Evolutionary conservation across 1,139 yeast genomes (phyloP), one percentile per base, ranked within the genome.

Genomic region (Taphrina sp.): DNA sequence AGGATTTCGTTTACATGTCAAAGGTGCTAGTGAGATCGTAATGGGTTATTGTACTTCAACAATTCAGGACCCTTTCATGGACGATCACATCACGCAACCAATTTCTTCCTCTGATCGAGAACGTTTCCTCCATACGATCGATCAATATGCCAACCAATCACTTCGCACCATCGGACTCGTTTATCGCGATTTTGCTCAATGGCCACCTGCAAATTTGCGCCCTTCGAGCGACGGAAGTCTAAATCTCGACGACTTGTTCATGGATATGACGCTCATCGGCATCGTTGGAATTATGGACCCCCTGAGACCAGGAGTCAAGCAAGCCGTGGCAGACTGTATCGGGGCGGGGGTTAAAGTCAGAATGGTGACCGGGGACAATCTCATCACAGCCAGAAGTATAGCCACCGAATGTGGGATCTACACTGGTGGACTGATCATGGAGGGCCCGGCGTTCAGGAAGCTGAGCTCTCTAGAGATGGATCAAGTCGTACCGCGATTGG

Each of bases 351-450:
- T 92, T 16, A 79, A 84, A 26, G 97, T 92, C 24, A 79, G 96
- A 64, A 92, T 92, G 98, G 96, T 92, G 52, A 92, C 98, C 22
- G 98, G 98, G 70, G 98, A 92, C 69, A 90, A 90, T 67, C 69
- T 90, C 59, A 74, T 80, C 51, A 92, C 98, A 4, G 98, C 98
- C 5, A 81, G 80, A 63, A 95, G 97, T 0, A 92, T 92, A 63
- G 88, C 96, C 3, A 75, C 76, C 62, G 83, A 83, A 59, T 94
- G 97, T 73, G 87, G 92, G 57, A 92, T 92, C 58, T 72, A 88
- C 53, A 75, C 79, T 0, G 75, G 70, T 5, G 74, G 74, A 45
- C 77, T 85, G 14, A 85, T 82, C 60, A 85, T 92, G 92, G 97
- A 92, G 69, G 99, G 99, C 8, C 96, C 97, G 1, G 75, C 68